Conservation (phyloP, 2,329 filamentous ascomycete species). For the Magnaporthiopsis rhizophila region DNA sequence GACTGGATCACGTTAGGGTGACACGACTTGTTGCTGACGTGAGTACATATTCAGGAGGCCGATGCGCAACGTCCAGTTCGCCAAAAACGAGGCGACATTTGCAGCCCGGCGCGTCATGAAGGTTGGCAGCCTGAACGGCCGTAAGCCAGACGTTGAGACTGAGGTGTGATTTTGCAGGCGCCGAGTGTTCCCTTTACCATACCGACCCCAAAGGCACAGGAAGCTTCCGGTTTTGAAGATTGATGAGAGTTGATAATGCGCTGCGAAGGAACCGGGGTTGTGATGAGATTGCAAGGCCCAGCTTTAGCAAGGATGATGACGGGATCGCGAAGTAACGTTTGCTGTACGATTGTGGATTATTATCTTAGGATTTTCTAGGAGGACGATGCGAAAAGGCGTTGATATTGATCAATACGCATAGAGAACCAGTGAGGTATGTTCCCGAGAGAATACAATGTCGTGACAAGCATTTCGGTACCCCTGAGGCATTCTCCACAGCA, state of each 20-base stretch:
- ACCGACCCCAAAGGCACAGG: background rate
- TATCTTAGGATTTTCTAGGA: background rate
- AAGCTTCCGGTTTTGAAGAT: background rate
- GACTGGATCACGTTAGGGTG: background rate
- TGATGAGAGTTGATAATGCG: background rate
- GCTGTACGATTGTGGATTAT: background rate
- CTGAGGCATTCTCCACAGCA: background rate
- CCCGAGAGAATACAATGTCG: too few relatives aligned
- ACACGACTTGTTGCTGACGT: constrained; percentile 1
- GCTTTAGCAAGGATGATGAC: too few relatives aligned
- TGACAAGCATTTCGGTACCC: background rate
- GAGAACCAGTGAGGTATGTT: too few relatives aligned
- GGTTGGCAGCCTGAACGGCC: constrained; percentile 67
- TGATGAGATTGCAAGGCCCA: background rate
- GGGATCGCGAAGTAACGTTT: background rate
- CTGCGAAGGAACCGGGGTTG: background rate
- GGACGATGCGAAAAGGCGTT: background rate
- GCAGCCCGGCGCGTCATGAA: constrained; percentile 68
- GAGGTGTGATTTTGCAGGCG: constrained; percentile 38
- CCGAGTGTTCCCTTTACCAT: background rate
- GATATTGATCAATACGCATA: too few relatives aligned
- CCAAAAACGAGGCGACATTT: constrained; percentile 78
- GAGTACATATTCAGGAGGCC: constrained; percentile 44
- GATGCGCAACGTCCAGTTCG: constrained; percentile 77
- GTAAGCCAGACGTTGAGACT: constrained; percentile 84